A percentile compares a stretch with the other conserved stretches of the same genome.
phyloP scores from a whole-genome alignment of 305 asterid species.

The Fraxinus sp. region DNA sequence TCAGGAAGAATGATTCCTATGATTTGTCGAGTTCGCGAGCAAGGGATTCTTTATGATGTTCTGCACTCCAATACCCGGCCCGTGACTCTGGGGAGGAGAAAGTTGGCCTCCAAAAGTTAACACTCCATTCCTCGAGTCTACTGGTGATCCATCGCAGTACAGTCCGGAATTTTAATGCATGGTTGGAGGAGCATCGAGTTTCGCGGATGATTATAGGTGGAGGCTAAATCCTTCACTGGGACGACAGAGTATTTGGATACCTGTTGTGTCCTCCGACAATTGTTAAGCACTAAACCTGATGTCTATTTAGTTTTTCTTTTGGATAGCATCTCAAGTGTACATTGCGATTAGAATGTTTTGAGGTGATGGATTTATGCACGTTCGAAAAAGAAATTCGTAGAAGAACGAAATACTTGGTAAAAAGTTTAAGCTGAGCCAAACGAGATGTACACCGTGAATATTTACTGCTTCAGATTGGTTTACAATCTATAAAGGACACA shows the following conservation, averaged over 20 bases:
- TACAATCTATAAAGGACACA: background rate
- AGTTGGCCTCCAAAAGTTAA: slow-evolving; percentile 60
- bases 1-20: slow-evolving; percentile 38
- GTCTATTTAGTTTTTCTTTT: slow-evolving; percentile 49
- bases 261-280: slow-evolving; percentile 73
- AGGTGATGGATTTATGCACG: background rate
- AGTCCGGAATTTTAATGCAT: slow-evolving; percentile 67
- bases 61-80: slow-evolving; percentile 61
- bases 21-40: slow-evolving; percentile 75
- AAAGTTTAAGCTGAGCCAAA: background rate
- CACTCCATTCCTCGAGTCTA: slow-evolving; percentile 55
- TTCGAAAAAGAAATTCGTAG: background rate
- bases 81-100: slow-evolving; percentile 69
- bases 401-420: background rate
- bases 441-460: background rate
- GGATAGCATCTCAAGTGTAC: background rate
- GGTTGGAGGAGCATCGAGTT: slow-evolving; percentile 74
- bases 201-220: slow-evolving; percentile 55
- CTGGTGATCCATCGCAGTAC: slow-evolving; percentile 75
- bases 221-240: slow-evolving; percentile 85
- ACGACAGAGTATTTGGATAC: slow-evolving; percentile 87
- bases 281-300: slow-evolving; percentile 66
- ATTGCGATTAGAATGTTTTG: slow-evolving; percentile 15
- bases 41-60: slow-evolving; percentile 72
- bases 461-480: background rate